These are phyloP conservation scores for Leccinum solheimii DNA, from an alignment of 1,284 basidiomycete species.

Conservation along the genomic window DNA sequence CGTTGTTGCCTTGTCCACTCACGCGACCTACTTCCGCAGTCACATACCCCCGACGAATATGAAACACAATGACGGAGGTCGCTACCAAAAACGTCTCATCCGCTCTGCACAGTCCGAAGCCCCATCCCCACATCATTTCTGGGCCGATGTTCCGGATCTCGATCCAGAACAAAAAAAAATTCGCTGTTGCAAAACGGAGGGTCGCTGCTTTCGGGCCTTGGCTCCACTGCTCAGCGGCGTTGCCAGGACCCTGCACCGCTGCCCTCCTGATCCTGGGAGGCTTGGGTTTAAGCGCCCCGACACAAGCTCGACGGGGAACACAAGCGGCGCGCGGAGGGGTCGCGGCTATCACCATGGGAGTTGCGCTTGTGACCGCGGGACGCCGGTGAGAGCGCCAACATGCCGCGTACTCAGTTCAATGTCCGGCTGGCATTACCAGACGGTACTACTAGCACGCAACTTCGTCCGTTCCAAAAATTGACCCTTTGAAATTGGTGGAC, in stretches of 20 bases:
- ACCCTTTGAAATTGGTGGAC: background rate
- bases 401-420: background rate
- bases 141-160: slow-evolving; percentile 32
- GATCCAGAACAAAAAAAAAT: slow-evolving; percentile 23
- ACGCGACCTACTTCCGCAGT: background rate
- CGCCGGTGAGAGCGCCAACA: background rate
- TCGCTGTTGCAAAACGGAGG: slow-evolving; percentile 34
- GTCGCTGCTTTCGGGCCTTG: slow-evolving; percentile 26
- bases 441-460: background rate
- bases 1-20: slow-evolving; percentile 22
- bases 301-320: slow-evolving; percentile 9
- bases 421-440: slow-evolving; percentile 2
- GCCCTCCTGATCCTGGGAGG: slow-evolving; percentile 12
- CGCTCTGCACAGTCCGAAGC: slow-evolving; percentile 11
- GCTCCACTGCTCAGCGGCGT: slow-evolving; percentile 31
- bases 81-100: slow-evolving; percentile 9
- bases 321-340: slow-evolving; percentile 25
- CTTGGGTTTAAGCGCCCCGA: slow-evolving; percentile 10
- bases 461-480: background rate
- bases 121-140: slow-evolving; percentile 27
- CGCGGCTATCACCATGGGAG: slow-evolving; percentile 25
- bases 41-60: slow-evolving; percentile 5
- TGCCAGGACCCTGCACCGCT: slow-evolving; percentile 29
- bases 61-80: slow-evolving; percentile 8
- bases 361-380: background rate